A percentile compares a stretch with the other conserved stretches of the same genome.
Conservation (phyloP, 768 basidiomycete genomes). For the Pulveroboletus sp. region DNA sequence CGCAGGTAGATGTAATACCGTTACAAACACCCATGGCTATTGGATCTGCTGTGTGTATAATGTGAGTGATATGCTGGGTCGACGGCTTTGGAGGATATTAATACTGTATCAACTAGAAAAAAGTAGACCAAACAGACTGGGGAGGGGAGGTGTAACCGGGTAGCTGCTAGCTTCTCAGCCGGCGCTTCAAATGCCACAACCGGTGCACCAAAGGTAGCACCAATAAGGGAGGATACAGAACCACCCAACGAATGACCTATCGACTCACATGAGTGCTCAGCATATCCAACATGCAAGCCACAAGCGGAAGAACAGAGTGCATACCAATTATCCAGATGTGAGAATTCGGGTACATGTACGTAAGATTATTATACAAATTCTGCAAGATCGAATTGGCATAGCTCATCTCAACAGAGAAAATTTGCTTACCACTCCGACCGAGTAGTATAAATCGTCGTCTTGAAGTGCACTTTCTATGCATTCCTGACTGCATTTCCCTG, state of each 20-base stretch:
- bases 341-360: conserved; percentile 83
- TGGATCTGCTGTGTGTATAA: conserved; percentile 93
- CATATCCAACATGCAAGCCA: not conserved
- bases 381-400: conserved; percentile 25
- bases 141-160: conserved; percentile 78
- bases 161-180: conserved; percentile 63
- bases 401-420: not conserved
- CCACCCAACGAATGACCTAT: conserved; percentile 79
- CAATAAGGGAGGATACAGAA: conserved; percentile 75
- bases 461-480: conserved; percentile 77
- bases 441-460: conserved; percentile 85
- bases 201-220: conserved; percentile 87
- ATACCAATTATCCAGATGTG: conserved; percentile 83
- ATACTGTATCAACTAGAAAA: not conserved
- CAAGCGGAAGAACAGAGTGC: conserved; percentile 12
- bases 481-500: conserved; percentile 70
- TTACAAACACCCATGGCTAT: conserved; percentile 84
- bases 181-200: conserved; percentile 90
- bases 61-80: conserved; percentile 72
- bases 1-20: conserved; percentile 72
- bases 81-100: conserved; percentile 46
- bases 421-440: conserved; percentile 69
- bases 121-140: conserved; percentile 49
- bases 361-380: conserved; percentile 91
- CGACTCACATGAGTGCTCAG: not conserved